These are phyloP conservation scores for Gossypium herbaceum DNA, from an alignment of 345 rosid species.

Conservation along the genomic window DNA sequence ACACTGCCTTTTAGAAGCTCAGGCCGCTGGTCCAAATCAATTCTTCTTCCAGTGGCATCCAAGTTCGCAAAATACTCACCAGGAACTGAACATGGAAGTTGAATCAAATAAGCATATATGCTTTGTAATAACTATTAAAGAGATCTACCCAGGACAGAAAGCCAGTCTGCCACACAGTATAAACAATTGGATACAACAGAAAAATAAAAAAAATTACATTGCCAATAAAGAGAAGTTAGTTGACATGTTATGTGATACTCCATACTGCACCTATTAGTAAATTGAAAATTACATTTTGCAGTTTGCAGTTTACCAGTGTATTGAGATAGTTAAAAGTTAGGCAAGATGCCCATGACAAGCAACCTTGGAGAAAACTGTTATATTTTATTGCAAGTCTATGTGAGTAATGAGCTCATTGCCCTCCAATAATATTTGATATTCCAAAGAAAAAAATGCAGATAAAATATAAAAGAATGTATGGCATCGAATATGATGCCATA, in stretches of 20 bases:
- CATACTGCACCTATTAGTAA: neutral
- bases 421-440: neutral
- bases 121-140: slow-evolving; percentile 3
- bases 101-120: slow-evolving; percentile 19
- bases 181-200: neutral
- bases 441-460: neutral
- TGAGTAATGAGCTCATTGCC: neutral
- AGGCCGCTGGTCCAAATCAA: slow-evolving; percentile 94
- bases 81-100: slow-evolving; percentile 54
- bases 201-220: neutral
- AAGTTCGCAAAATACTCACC: slow-evolving; percentile 91
- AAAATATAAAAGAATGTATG: neutral
- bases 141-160: neutral
- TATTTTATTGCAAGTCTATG: neutral
- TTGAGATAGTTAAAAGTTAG: neutral
- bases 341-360: slow-evolving; percentile 1
- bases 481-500: neutral
- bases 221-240: neutral
- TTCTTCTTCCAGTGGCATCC: slow-evolving; percentile 86
- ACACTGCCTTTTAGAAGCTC: slow-evolving; percentile 94
- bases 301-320: neutral
- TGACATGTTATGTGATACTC: neutral
- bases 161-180: neutral
- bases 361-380: neutral
- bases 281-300: neutral